Percentiles rank a stretch among this genome's conserved stretches.
Evolutionary conservation across 2,329 filamentous ascomycete species (phyloP).

Genomic region (Sporothrix sp.): DNA sequence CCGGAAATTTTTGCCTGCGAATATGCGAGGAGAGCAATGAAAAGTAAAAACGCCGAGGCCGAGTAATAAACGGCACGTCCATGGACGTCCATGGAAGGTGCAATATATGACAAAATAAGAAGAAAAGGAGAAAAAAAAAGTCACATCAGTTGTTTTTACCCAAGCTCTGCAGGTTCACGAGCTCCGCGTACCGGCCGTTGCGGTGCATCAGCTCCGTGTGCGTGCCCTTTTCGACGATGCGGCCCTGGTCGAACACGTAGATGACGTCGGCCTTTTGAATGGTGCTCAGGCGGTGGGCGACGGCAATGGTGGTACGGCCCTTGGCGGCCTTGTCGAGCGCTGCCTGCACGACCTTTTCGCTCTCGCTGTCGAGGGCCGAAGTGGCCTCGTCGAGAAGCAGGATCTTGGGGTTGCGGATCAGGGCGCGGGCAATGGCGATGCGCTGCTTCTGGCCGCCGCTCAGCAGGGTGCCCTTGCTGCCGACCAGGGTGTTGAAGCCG

Average conservation of each 20-base stretch:
- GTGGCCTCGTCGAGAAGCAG: constrained; percentile 77
- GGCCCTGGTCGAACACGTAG: constrained; percentile 89
- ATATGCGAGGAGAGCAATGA: neutral
- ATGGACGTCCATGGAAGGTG: neutral
- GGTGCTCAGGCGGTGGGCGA: constrained; percentile 83
- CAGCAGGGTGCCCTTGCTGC: constrained; percentile 74
- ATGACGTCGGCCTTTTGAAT: constrained; percentile 94
- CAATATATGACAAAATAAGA: neutral
- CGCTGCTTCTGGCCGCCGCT: constrained; percentile 93
- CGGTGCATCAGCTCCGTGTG: constrained; percentile 62
- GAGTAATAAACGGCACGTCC: neutral
- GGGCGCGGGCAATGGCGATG: constrained; percentile 81
- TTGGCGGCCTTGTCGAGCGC: constrained; percentile 74
- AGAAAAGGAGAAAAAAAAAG: neutral
- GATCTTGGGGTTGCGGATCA: constrained; percentile 85
- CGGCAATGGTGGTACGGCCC: constrained; percentile 83
- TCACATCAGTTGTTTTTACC: constrained; percentile 38
- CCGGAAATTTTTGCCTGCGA: neutral
- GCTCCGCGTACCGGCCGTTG: constrained; percentile 64
- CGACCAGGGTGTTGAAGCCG: constrained; percentile 76
- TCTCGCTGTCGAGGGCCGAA: constrained; percentile 64
- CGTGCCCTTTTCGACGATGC: constrained; percentile 74
- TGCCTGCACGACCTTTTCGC: constrained; percentile 70
- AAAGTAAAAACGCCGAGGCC: constrained; percentile 1
- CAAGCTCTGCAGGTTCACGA: constrained; percentile 72